phyloP scores from a whole-genome alignment of 164 flowering plant species.

The Dillenia turbinata region DNA sequence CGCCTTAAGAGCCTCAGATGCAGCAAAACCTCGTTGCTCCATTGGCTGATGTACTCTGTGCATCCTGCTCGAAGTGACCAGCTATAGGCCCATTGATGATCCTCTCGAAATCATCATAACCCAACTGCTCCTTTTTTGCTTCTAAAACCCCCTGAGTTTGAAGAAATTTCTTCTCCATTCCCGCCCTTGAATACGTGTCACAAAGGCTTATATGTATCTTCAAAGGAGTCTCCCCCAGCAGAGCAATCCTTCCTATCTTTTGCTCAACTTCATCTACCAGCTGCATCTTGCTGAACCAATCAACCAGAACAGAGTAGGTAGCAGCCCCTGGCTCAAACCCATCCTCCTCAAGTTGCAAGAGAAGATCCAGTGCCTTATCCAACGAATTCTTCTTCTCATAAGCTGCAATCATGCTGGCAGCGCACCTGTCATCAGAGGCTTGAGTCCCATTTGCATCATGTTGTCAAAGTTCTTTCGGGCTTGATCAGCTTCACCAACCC shows the following conservation, averaged over 20 bases:
- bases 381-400: slow-evolving; percentile 65
- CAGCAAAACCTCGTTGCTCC: slow-evolving; percentile 55
- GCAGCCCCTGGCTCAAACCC: slow-evolving; percentile 72
- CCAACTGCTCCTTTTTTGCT: slow-evolving; percentile 58
- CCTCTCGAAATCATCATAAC: slow-evolving; percentile 54
- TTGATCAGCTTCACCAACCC: slow-evolving; percentile 54
- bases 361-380: slow-evolving; percentile 67
- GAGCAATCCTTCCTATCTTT: slow-evolving; percentile 47
- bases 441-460: slow-evolving; percentile 51
- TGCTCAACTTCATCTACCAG: slow-evolving; percentile 84
- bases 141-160: slow-evolving; percentile 65
- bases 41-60: slow-evolving; percentile 43
- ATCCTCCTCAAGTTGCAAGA: slow-evolving; percentile 68
- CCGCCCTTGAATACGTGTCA: slow-evolving; percentile 68
- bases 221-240: slow-evolving; percentile 59
- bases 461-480: slow-evolving; percentile 67
- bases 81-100: slow-evolving; percentile 46
- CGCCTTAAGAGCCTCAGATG: slow-evolving; percentile 38
- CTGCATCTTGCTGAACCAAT: slow-evolving; percentile 72
- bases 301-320: slow-evolving; percentile 75
- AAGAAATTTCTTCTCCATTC: slow-evolving; percentile 62
- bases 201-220: slow-evolving; percentile 75
- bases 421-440: slow-evolving; percentile 77
- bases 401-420: slow-evolving; percentile 66
- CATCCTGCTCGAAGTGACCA: slow-evolving; percentile 65